Evolutionary conservation across 2,329 filamentous ascomycete species (phyloP).

Genomic region (Exophiala sideris): DNA sequence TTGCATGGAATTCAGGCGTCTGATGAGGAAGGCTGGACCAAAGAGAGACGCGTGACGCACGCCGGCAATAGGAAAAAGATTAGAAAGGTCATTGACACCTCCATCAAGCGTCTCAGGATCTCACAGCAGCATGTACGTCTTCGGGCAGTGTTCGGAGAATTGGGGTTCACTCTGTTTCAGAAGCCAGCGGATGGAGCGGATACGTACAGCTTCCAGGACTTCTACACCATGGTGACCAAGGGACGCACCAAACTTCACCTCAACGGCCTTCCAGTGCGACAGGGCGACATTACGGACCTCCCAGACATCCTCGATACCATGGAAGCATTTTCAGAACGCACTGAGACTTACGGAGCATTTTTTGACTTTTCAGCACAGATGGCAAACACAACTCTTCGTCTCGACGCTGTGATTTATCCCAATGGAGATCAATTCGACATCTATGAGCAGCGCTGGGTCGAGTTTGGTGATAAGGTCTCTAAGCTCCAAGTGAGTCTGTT

Average conservation of each 20-base stretch:
- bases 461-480: conserved; percentile 36
- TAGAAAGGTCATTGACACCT: conserved; percentile 32
- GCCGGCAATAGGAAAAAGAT: conserved; percentile 34
- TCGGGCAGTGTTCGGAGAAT: conserved; percentile 42
- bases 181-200: conserved; percentile 28
- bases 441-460: conserved; percentile 23
- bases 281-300: conserved; percentile 29
- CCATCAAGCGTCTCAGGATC: conserved; percentile 33
- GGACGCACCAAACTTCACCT: conserved; percentile 37
- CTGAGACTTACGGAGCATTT: conserved; percentile 38
- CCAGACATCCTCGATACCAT: conserved; percentile 30
- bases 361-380: conserved; percentile 38
- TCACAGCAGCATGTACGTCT: conserved; percentile 39
- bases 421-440: conserved; percentile 16
- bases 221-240: conserved; percentile 39
- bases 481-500: conserved; percentile 41
- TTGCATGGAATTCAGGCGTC: conserved; percentile 27
- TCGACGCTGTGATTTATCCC: conserved; percentile 34
- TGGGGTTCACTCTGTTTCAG: conserved; percentile 39
- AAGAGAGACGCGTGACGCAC: conserved; percentile 26
- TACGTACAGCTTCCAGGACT: conserved; percentile 38
- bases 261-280: conserved; percentile 15
- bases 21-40: conserved; percentile 26
- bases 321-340: conserved; percentile 27
- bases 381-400: conserved; percentile 31